Percentiles rank a stretch among this genome's conserved stretches.
Evolutionary conservation across 2,329 filamentous ascomycete species (phyloP).

Genomic region (Paraconiothyrium sp.): DNA sequence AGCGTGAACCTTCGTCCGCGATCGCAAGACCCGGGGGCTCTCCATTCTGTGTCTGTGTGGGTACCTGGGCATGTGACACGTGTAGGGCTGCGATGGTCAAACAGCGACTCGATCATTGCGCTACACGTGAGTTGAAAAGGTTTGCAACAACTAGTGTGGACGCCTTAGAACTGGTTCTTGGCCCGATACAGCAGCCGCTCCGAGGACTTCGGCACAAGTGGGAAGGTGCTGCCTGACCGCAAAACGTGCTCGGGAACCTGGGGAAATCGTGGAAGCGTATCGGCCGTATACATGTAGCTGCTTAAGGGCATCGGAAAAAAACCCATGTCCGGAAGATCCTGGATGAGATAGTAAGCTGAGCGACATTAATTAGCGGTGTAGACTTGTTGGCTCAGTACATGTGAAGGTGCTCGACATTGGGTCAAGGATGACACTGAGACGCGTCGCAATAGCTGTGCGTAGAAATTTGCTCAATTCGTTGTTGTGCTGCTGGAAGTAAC

Average conservation of each 20-base stretch:
- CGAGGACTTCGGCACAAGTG: neutral
- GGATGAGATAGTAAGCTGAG: neutral
- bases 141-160: neutral
- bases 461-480: neutral
- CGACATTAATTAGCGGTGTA: too few relatives aligned
- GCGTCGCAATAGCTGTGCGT: too few relatives aligned
- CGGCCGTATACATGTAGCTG: neutral
- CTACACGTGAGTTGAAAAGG: neutral
- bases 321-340: neutral
- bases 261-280: conserved; percentile 6
- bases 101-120: neutral
- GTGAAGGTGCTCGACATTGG: neutral
- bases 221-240: neutral
- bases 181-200: neutral
- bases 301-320: neutral
- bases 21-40: neutral
- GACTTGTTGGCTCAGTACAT: neutral
- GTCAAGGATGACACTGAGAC: neutral
- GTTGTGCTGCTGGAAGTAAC: neutral
- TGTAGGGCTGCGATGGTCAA: neutral
- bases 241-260: neutral
- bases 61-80: neutral
- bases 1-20: neutral
- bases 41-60: neutral
- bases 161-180: neutral